A percentile compares a stretch with the other conserved stretches of the same genome.
Conservation (phyloP, 345 rosid genomes). For the Eutrema yunnanense region DNA sequence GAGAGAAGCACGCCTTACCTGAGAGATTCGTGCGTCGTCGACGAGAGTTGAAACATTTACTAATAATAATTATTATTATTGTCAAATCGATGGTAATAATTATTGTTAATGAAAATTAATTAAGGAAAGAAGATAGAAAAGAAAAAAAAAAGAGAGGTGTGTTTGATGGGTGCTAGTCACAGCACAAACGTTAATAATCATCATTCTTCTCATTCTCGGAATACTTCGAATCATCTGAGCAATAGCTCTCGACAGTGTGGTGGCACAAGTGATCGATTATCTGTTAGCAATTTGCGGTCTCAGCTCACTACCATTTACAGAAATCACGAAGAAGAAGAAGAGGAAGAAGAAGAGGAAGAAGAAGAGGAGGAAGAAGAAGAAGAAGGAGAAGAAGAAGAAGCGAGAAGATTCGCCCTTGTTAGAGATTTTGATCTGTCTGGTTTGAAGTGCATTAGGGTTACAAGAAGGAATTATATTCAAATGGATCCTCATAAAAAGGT, state of each 20-base stretch:
- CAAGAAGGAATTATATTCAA: constrained; percentile 37
- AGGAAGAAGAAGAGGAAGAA: too few relatives aligned
- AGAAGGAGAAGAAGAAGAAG: constrained; percentile 14
- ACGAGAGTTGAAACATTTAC: background rate
- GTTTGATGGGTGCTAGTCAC: constrained; percentile 34
- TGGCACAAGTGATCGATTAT: constrained; percentile 18
- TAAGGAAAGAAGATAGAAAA: background rate
- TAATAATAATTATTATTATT: constrained; percentile 16
- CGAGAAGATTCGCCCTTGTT: constrained; percentile 23
- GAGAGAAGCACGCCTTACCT: constrained; percentile 31
- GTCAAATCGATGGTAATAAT: constrained; percentile 2
- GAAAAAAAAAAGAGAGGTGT: constrained; percentile 20
- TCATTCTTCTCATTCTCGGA: constrained; percentile 15
- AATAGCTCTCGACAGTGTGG: constrained; percentile 24
- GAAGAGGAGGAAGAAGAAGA: constrained; percentile 21
- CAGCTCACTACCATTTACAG: constrained; percentile 29
- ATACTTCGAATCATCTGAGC: constrained; percentile 16
- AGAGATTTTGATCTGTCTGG: constrained; percentile 48
- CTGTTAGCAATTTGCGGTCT: constrained; percentile 27
- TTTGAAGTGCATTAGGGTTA: constrained; percentile 52
- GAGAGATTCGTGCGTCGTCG: constrained; percentile 24
- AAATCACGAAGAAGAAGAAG: constrained; percentile 20
- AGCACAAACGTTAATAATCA: constrained; percentile 27
- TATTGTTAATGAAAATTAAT: background rate
- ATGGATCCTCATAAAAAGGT: constrained; percentile 89